Base-by-base conservation (phyloP, 2,329 filamentous ascomycete genomes). In the Aspergillus pseudoglaucus region DNA sequence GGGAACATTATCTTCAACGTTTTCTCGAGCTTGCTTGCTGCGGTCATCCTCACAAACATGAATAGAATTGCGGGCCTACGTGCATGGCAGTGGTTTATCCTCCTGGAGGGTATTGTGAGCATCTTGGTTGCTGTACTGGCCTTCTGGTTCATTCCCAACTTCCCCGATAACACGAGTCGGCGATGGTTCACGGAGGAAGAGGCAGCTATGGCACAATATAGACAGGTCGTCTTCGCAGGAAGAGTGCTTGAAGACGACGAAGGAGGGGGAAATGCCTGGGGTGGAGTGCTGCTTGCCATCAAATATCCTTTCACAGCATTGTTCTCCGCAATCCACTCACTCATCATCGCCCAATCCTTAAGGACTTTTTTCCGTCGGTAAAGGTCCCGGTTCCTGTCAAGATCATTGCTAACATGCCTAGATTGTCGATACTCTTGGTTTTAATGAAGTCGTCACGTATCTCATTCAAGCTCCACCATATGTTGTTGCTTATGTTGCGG, bases 381-480 rank as follows among this genome's bases (percentile, higher is more conserved):
- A 23, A 41, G 1, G 3, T 7, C 15, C 12, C 10, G 7, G 7
- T 14, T 14, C 6, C 39, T 20, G 7, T 12, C 39, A 10, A 42
- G 18, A 1, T 42, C 6, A 18, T 20, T 18, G 38, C 35, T 42
- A 20, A 47, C 9, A 20, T 10, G 15, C 1, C 9, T 17, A 52
- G 50, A 49, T 49, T 20, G 45, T 52, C 14, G 43, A 44, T 14
- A 52, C 47, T 8, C 40, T 52, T n/a, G 18, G 42, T 8, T 49
- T 52, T 38, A 23, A 43, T 32, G 23, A 44, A 25, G 43, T 52
- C 20, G 41, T 41, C 23, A 52, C 42, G 3, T 52, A 52, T 18
- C 47, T 52, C 15, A 45, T 52, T 4, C 49, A 52, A 39, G 49
- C 49, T 3, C 49, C 49, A 9, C 49, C 49, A 5, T 52, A 52